Conservation (phyloP, 768 basidiomycete genomes). For the Trichaptum fuscoviolaceum region DNA sequence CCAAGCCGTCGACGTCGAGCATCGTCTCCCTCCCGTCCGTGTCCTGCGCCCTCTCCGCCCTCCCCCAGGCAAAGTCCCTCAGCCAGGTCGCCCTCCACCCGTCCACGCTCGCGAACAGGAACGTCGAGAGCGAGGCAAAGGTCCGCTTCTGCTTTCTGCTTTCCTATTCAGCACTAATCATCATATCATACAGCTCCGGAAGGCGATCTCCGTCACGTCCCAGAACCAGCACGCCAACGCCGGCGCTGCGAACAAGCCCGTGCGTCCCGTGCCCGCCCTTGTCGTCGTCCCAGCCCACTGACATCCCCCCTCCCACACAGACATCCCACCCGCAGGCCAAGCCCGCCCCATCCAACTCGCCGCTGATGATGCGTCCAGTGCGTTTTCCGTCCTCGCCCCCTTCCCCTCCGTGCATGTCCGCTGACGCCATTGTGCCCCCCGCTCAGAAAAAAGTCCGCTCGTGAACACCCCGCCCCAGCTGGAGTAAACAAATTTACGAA, state of each 20-base stretch:
- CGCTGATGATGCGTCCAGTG: background rate
- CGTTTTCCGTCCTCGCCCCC: background rate
- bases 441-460: background rate
- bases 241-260: background rate
- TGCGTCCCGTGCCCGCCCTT: background rate
- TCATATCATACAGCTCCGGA: background rate
- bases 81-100: slow-evolving; percentile 62
- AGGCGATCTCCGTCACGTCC: slow-evolving; percentile 2
- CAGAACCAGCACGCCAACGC: background rate
- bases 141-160: slow-evolving; percentile 29
- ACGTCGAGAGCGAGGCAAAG: slow-evolving; percentile 73
- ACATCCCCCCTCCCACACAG: background rate
- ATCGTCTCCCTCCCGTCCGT: slow-evolving; percentile 57
- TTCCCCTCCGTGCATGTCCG: background rate
- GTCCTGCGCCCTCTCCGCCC: slow-evolving; percentile 58
- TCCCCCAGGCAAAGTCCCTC: slow-evolving; percentile 70
- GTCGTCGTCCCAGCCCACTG: no score
- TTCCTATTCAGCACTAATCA: background rate
- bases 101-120: slow-evolving; percentile 61
- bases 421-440: background rate
- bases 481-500: background rate
- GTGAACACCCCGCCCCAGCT: background rate
- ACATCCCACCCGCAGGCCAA: background rate
- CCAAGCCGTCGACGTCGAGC: background rate
- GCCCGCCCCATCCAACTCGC: background rate